These are phyloP conservation scores for Vitis hybrid DNA, from an alignment of 177 flowering plant genomes.

Conservation along the genomic window DNA sequence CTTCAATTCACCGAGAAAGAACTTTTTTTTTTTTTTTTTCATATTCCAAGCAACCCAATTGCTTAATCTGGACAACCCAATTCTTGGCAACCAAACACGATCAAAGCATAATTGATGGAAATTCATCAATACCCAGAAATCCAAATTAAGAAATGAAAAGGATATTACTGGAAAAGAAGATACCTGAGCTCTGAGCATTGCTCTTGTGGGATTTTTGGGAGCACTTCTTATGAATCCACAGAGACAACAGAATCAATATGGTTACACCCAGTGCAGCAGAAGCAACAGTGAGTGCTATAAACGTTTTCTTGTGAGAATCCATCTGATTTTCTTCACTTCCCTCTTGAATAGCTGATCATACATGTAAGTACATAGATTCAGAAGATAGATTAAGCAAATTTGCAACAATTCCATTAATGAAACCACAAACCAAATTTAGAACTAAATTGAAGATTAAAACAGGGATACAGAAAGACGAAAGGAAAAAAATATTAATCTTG, in stretches of 20 bases:
- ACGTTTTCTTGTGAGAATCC: constrained; percentile 42
- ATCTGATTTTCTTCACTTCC: constrained; percentile 22
- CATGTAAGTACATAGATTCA: neutral
- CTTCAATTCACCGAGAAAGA: too few species aligned
- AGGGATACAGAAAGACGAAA: too few species aligned
- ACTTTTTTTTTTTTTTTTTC: too few species aligned
- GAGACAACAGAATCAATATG: constrained; percentile 35
- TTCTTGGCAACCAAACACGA: neutral
- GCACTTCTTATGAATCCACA: constrained; percentile 46
- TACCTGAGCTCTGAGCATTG: constrained; percentile 53
- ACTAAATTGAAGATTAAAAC: too few species aligned
- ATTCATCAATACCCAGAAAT: constrained; percentile 6
- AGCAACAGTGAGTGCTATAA: constrained; percentile 49
- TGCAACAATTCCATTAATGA: constrained; percentile 3
- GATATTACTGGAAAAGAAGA: neutral
- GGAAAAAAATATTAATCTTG: too few species aligned
- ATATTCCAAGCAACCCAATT: too few species aligned
- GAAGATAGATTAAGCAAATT: constrained; percentile 1
- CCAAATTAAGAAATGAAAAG: neutral
- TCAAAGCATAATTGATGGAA: constrained; percentile 2
- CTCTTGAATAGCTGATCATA: constrained; percentile 26
- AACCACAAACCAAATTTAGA: neutral
- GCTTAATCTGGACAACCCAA: too few species aligned
- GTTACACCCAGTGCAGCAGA: constrained; percentile 46
- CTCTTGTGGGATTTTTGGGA: constrained; percentile 31